Conservation (phyloP, 495 filamentous ascomycete species). For the Tuber indicum region DNA sequence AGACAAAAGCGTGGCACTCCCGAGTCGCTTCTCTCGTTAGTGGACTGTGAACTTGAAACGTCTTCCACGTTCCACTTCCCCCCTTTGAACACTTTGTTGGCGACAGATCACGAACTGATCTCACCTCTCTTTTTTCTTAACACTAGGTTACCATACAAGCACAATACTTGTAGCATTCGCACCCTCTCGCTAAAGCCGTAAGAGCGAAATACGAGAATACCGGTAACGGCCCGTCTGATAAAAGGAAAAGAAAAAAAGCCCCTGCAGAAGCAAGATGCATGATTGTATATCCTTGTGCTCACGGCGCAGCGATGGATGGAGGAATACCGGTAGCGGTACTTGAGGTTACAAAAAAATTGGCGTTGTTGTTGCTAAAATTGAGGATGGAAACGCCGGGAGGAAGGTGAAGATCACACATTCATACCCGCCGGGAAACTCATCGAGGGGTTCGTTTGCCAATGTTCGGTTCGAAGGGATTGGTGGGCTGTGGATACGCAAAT, state of each 20-base stretch:
- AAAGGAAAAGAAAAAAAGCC: not conserved
- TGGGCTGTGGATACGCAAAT: not conserved
- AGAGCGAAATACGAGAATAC: not conserved
- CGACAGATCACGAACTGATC: not conserved
- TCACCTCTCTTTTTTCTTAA: not conserved
- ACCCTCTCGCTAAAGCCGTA: not conserved
- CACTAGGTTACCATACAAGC: no score
- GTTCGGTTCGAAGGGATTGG: not conserved
- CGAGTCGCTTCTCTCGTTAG: not conserved
- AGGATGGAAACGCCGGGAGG: not conserved
- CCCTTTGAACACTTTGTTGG: not conserved
- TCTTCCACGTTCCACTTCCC: not conserved
- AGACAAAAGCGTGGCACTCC: conserved; percentile 1
- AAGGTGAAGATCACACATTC: not conserved
- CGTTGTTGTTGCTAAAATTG: not conserved
- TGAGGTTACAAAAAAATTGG: not conserved
- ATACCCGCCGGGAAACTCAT: not conserved
- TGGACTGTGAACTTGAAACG: not conserved
- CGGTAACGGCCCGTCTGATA: not conserved
- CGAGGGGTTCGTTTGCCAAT: not conserved
- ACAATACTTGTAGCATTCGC: not conserved
- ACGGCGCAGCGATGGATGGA: not conserved
- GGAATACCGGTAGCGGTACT: not conserved
- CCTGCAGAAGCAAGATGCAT: not conserved
- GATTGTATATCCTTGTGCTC: not conserved